Evolutionary conservation across 306 rosid genomes (phyloP).

Genomic region (Adenanthera pavonina): DNA sequence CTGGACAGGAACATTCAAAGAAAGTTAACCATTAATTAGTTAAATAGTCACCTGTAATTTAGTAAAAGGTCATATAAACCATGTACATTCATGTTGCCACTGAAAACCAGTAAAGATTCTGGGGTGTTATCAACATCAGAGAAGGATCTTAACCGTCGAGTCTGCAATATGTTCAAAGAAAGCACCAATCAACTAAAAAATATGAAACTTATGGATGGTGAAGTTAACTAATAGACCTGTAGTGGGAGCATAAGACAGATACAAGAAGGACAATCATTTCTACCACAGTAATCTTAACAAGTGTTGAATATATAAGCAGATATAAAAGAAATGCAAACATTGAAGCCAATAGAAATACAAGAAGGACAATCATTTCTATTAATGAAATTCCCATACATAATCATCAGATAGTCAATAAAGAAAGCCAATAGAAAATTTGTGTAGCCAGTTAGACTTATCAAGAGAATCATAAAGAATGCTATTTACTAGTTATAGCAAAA

Average conservation of each 20-base stretch:
- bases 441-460: background rate
- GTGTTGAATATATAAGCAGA: background rate
- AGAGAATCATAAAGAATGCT: background rate
- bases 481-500: conserved; percentile 7
- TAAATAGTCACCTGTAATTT: conserved; percentile 73
- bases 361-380: no score
- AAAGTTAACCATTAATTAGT: conserved; percentile 7
- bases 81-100: conserved; percentile 71
- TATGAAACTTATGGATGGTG: conserved; percentile 1
- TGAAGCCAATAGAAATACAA: no score
- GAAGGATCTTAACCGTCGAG: conserved; percentile 63
- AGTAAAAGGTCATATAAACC: conserved; percentile 81
- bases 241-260: conserved; percentile 10
- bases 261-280: conserved; percentile 22
- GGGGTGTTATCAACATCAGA: conserved; percentile 78
- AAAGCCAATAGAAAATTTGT: conserved; percentile 1
- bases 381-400: conserved; percentile 5
- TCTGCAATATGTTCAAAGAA: conserved; percentile 53
- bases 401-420: background rate
- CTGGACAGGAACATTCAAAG: conserved; percentile 29
- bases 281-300: background rate
- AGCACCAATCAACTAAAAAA: conserved; percentile 21
- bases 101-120: conserved; percentile 78
- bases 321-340: background rate
- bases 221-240: conserved; percentile 11